Conservation (phyloP, 208 protist genomes). For the Leptomonas pyrrhocoris region DNA sequence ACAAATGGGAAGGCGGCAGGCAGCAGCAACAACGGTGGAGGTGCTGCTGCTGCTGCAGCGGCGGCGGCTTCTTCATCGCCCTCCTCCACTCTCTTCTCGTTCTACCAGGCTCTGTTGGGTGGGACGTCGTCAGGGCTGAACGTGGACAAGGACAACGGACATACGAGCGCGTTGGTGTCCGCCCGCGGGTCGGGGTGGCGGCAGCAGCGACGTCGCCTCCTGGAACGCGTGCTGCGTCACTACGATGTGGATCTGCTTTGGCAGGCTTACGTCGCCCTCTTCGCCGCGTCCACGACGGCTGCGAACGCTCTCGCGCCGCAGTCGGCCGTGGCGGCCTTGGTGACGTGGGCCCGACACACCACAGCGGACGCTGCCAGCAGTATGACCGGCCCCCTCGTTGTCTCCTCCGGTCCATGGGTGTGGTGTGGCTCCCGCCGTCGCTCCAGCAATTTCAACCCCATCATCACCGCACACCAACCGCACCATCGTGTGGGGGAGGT, state of each 20-base stretch:
- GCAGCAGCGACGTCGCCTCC: constrained; percentile 26
- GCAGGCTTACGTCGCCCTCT: constrained; percentile 39
- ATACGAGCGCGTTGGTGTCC: background rate
- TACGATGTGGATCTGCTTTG: constrained; percentile 32
- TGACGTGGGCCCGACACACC: constrained; percentile 22
- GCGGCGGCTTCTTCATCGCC: no score
- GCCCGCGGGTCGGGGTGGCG: constrained; percentile 12
- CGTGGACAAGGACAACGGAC: background rate
- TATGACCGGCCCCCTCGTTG: no score
- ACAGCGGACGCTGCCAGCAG: background rate
- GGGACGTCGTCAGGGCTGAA: background rate
- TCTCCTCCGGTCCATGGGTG: constrained; percentile 8
- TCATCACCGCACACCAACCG: background rate
- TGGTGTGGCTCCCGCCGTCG: constrained; percentile 17
- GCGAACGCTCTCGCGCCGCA: constrained; percentile 12
- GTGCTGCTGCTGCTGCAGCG: background rate
- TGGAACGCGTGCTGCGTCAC: constrained; percentile 29
- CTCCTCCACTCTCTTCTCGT: background rate
- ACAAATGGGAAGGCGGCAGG: background rate
- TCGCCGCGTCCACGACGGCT: constrained; percentile 16
- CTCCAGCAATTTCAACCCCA: background rate
- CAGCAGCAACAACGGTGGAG: background rate
- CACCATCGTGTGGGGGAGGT: background rate
- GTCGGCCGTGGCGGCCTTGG: constrained; percentile 20
- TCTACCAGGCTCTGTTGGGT: constrained; percentile 8